Evolutionary conservation across 129 eudicot species (phyloP).

Genomic region (Heracleum sosnowskyi): DNA sequence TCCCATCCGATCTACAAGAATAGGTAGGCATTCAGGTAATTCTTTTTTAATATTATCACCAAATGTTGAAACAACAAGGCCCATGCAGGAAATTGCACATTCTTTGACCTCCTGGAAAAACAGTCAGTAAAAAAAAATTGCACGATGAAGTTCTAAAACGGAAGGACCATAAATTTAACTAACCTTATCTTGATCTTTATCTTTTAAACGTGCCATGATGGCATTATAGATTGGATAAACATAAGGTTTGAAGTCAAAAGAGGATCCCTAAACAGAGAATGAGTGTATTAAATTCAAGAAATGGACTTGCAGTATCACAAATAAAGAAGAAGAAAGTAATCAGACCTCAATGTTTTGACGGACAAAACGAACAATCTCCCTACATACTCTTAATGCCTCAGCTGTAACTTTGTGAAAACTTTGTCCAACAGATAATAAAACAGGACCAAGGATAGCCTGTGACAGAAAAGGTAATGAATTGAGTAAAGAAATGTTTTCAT

Average conservation of each 20-base stretch:
- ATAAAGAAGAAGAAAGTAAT: background rate
- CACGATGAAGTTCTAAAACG: background rate
- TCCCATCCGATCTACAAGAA: slow-evolving; percentile 93
- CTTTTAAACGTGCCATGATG: slow-evolving; percentile 80
- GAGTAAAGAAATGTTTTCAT: background rate
- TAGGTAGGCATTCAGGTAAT: slow-evolving; percentile 83
- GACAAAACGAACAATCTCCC: slow-evolving; percentile 92
- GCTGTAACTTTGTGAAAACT: slow-evolving; percentile 97
- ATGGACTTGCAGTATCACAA: background rate
- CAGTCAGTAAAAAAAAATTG: slow-evolving; percentile 19
- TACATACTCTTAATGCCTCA: slow-evolving; percentile 95
- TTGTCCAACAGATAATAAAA: slow-evolving; percentile 86
- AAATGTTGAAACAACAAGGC: slow-evolving; percentile 86
- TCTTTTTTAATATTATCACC: slow-evolving; percentile 78
- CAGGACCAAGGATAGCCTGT: slow-evolving; percentile 81
- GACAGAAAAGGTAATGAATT: too few species aligned
- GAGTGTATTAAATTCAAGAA: slow-evolving; percentile 3
- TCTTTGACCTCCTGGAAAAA: slow-evolving; percentile 81
- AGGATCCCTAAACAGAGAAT: slow-evolving; percentile 33
- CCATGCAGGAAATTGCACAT: slow-evolving; percentile 98
- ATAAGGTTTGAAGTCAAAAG: slow-evolving; percentile 80
- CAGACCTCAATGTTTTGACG: slow-evolving; percentile 75
- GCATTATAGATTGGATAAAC: slow-evolving; percentile 85
- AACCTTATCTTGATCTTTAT: slow-evolving; percentile 96
- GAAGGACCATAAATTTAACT: background rate